These are phyloP conservation scores for Trametes meyenii DNA, from an alignment of 768 basidiomycete species.

Conservation along the genomic window DNA sequence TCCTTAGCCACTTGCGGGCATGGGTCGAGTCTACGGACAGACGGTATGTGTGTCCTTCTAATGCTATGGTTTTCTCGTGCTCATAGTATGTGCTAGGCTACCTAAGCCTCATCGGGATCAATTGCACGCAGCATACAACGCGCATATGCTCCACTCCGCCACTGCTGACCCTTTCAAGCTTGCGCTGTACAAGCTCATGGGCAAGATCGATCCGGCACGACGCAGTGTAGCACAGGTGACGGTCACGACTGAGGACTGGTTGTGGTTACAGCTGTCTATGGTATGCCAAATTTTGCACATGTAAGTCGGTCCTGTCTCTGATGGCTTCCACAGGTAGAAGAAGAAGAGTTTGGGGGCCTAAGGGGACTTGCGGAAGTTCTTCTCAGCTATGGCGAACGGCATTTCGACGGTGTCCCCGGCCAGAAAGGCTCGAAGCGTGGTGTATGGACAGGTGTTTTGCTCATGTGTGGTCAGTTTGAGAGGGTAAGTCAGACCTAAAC, in stretches of 20 bases:
- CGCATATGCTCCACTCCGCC: constrained; percentile 87
- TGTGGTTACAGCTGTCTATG: constrained; percentile 96
- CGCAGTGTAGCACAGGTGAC: constrained; percentile 85
- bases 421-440: constrained; percentile 63
- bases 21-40: constrained; percentile 84
- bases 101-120: constrained; percentile 79
- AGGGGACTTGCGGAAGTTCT: constrained; percentile 74
- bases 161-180: constrained; percentile 95
- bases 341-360: constrained; percentile 79
- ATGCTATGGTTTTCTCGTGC: background rate
- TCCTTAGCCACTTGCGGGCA: constrained; percentile 78
- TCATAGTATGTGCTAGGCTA: constrained; percentile 44
- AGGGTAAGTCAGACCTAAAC: constrained; percentile 51
- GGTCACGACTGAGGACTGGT: constrained; percentile 94
- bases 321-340: constrained; percentile 59
- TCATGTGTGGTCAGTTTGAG: constrained; percentile 95
- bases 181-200: constrained; percentile 94
- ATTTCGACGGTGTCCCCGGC: constrained; percentile 71
- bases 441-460: constrained; percentile 79
- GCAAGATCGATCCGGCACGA: constrained; percentile 81
- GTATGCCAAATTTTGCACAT: constrained; percentile 38
- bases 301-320: background rate
- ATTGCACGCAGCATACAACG: constrained; percentile 77
- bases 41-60: constrained; percentile 47
- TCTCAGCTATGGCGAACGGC: constrained; percentile 77